phyloP scores from a whole-genome alignment of 495 filamentous ascomycete genomes.

The Aspergillus taichungensis region DNA sequence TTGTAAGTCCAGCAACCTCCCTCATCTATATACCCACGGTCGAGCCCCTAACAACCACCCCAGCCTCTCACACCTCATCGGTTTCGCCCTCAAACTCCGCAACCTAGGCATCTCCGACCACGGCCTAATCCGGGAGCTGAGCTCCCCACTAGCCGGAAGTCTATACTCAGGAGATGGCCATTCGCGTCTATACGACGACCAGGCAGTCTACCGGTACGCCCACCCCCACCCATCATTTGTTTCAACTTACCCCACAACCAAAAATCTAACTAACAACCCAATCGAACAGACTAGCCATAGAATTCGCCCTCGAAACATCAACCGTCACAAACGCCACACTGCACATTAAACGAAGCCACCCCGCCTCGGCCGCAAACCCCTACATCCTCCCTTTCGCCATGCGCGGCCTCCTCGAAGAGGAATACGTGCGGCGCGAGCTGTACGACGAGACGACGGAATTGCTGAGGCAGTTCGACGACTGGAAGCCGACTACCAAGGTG shows the following conservation, averaged over 20 bases:
- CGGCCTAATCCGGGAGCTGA: constrained; percentile 86
- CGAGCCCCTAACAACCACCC: constrained; percentile 2
- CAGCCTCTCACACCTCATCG: constrained; percentile 79
- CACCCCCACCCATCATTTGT: not conserved
- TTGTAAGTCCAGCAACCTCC: constrained; percentile 46
- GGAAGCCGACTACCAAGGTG: constrained; percentile 82
- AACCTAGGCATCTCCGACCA: constrained; percentile 90
- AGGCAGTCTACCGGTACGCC: constrained; percentile 76
- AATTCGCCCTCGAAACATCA: constrained; percentile 79
- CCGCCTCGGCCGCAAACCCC: constrained; percentile 55
- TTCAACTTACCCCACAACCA: not conserved
- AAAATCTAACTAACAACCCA: constrained; percentile 9
- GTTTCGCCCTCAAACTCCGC: constrained; percentile 84
- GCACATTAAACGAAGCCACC: constrained; percentile 41
- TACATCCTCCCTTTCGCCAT: constrained; percentile 92
- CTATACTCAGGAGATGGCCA: constrained; percentile 90
- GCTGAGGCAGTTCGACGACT: constrained; percentile 82
- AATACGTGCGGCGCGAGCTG: constrained; percentile 75
- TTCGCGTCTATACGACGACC: constrained; percentile 85
- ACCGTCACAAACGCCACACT: constrained; percentile 45
- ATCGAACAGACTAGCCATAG: constrained; percentile 58
- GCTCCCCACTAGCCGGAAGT: constrained; percentile 78
- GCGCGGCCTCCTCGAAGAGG: constrained; percentile 86
- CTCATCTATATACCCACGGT: not conserved
- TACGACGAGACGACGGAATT: constrained; percentile 68